Evolutionary conservation across 495 filamentous ascomycete genomes (phyloP), one percentile per base, ranked within the genome.

Genomic region (Penicillium fimorum): DNA sequence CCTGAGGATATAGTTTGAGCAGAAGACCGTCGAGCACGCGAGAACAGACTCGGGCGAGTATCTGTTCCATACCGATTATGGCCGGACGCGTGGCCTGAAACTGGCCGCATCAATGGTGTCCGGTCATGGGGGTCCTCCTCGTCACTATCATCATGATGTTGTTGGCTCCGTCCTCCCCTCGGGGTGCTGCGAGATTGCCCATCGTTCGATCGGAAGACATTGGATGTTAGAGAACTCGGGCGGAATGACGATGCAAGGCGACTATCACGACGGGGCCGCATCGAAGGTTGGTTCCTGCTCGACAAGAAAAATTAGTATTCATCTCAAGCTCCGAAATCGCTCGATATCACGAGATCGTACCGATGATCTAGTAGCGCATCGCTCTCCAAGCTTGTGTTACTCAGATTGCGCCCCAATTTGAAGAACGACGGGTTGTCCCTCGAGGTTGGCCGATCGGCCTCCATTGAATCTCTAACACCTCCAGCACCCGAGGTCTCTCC

Each of bases 381-480:
- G 64, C 89, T 93, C 52, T 92, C 91, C 50, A 96, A 72, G 64
- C 91, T 95, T 5, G 89, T 90, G 66, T 78, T 85, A 68, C 91
- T 96, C 57, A 86, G 50, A 66, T 86, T 88, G 47, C 70, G 67
- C 12, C 76, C 72, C 42, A 85, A 66, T 30, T 79, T 71, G 64
- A 89, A 92, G 62, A 88, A 86, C 22, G 78, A 69, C 55, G 22
- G 22, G 22, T 53, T 49, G 17, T 65, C 67, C 49, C 63, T 71
- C 24, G 69, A 56, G 40, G 58, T 65, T 45, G 64, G 50, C 54
- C 65, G 62, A 35, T 73, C 64, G 32, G 53, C 63, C 22, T 70
- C 64, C 68, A 68, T 71, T 45, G 50, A 55, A 42, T 65, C 61
- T 50, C 61, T 50, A n/a, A 45, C 56, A 53, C 60, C 67, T 47